Evolutionary conservation across 202 grass and related monocot genomes (phyloP).

Genomic region (Elaeis oleifera): DNA sequence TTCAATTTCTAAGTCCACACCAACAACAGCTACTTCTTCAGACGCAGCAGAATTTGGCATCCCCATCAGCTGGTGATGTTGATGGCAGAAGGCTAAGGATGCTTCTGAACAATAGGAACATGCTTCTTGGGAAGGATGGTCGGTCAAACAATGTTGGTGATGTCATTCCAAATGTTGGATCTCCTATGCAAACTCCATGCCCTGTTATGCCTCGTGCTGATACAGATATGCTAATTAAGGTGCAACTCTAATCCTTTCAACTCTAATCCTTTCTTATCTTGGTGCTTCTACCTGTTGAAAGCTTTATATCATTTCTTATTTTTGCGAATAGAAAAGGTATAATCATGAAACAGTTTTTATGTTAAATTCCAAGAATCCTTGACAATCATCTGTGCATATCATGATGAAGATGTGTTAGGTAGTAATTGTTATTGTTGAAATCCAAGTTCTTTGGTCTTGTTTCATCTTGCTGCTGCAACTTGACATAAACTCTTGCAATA

Average conservation of each 20-base stretch:
- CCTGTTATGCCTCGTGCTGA: slow-evolving; percentile 32
- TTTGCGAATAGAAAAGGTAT: neutral
- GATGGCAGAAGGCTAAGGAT: slow-evolving; percentile 88
- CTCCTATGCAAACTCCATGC: slow-evolving; percentile 51
- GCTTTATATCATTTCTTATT: neutral
- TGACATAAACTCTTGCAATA: no score
- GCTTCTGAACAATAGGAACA: slow-evolving; percentile 76
- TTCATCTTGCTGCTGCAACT: no score
- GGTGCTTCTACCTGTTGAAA: neutral
- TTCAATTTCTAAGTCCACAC: slow-evolving; percentile 75
- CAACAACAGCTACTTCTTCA: slow-evolving; percentile 85
- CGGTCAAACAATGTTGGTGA: slow-evolving; percentile 67
- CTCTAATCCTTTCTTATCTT: no score
- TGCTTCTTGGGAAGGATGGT: slow-evolving; percentile 54
- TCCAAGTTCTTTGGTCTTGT: no score
- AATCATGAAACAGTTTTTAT: no score
- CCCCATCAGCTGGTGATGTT: slow-evolving; percentile 74
- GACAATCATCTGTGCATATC: no score
- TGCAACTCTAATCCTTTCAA: slow-evolving; percentile 19
- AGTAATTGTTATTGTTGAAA: no score
- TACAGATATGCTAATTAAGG: slow-evolving; percentile 91
- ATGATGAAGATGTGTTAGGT: no score
- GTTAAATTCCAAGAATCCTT: no score
- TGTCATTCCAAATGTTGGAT: slow-evolving; percentile 70
- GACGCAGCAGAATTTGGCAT: slow-evolving; percentile 80